Evolutionary conservation across 164 flowering plant genomes (phyloP), one percentile per base, ranked within the genome.

Genomic region (Buxus sempervirens): DNA sequence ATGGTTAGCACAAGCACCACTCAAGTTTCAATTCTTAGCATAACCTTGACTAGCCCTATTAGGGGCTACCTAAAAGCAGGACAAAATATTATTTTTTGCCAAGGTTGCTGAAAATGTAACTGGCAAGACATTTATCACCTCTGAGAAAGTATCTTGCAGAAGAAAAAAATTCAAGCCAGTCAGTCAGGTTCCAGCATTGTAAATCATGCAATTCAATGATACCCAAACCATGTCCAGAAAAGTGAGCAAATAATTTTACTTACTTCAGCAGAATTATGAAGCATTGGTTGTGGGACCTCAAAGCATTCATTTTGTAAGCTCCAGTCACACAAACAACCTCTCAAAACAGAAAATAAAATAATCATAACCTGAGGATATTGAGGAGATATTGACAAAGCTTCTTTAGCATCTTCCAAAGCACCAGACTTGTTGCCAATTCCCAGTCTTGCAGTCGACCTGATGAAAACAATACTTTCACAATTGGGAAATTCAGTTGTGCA

Each of bases 381-480:
- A 55, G 93, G 96, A 67, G 86, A 86, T 68, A 86, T 38, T 38
- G 28, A 57, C 60, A 78, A 68, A 68, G 97, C 95, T 70, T 84
- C 82, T 66, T 69, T 75, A 49, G 87, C 92, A 84, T 90, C 98
- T 74, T 84, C 90, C 72, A 94, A 88, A 69, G 97, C 95, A 41
- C 83, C 91, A 60, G 68, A 24, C 53, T 72, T 38, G 72, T 91
- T 76, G 24, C 83, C 85, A 80, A 81, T 70, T 26, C 73, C 83
- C 77, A 91, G 74, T 68, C 86, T 83, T 61, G 77, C 90, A 70
- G 77, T 45, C 64, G 90, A 85, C 80, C 98, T 93, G 80, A 76
- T 64, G 60, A 24, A 48, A 27, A 4, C 27, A 27, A 67, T 20
- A 15, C n/a, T 27, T 61, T 51, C 24, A 58, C 36, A 19, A 58